These are phyloP conservation scores for Clitopilus hobsonii DNA, from an alignment of 768 basidiomycete species.

Conservation along the genomic window DNA sequence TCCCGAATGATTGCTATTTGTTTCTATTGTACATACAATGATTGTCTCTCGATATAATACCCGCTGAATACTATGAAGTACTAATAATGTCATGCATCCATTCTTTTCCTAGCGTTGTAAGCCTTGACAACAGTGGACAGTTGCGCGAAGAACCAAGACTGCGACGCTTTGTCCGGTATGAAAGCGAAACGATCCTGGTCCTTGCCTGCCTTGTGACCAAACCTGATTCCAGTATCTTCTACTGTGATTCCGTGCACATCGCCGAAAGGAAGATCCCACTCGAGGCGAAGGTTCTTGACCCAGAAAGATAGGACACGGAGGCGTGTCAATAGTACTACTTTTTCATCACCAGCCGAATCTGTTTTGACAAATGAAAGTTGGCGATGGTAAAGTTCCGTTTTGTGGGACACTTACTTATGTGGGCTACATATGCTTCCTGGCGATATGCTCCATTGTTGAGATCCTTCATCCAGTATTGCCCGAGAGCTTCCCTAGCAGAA, in stretches of 20 bases:
- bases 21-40: not conserved
- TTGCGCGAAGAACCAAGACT: constrained; percentile 78
- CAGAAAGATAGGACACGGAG: constrained; percentile 78
- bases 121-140: constrained; percentile 72
- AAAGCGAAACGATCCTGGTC: constrained; percentile 74
- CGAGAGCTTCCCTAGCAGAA: constrained; percentile 83
- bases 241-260: constrained; percentile 85
- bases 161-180: constrained; percentile 70
- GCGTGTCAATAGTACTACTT: constrained; percentile 75
- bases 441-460: constrained; percentile 86
- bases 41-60: constrained; percentile 2
- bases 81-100: constrained; percentile 41
- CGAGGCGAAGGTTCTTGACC: constrained; percentile 77
- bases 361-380: constrained; percentile 5
- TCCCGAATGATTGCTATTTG: not conserved
- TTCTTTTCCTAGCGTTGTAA: constrained; percentile 69
- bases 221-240: constrained; percentile 88
- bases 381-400: not conserved
- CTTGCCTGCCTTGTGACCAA: constrained; percentile 73
- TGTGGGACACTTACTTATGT: constrained; percentile 61
- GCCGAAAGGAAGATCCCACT: constrained; percentile 89
- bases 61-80: constrained; percentile 10
- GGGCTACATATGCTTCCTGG: constrained; percentile 84
- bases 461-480: constrained; percentile 97
- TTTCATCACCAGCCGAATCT: constrained; percentile 80